Conservation (phyloP, 2,329 filamentous ascomycete genomes). For the Aplosporella prunicola region DNA sequence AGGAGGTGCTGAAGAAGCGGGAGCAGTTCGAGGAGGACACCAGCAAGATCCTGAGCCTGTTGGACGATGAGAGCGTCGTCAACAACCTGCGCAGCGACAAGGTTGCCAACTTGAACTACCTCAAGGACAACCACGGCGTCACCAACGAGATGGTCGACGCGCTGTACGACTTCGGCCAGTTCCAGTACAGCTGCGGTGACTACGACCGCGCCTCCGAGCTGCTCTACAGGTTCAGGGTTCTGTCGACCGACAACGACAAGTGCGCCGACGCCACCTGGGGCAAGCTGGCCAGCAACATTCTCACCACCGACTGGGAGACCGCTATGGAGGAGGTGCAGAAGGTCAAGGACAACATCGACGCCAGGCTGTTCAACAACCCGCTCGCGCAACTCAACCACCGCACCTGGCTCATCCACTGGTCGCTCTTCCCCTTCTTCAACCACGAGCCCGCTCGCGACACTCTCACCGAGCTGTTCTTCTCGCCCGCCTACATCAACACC, state of each 20-base stretch:
- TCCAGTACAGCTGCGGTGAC: slow-evolving; percentile 95
- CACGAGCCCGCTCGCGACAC: slow-evolving; percentile 82
- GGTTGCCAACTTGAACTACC: slow-evolving; percentile 94
- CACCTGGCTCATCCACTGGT: slow-evolving; percentile 97
- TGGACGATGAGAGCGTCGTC: slow-evolving; percentile 83
- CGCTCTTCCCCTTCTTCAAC: slow-evolving; percentile 98
- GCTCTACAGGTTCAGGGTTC: slow-evolving; percentile 93
- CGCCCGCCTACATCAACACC: slow-evolving; percentile 95
- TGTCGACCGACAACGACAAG: slow-evolving; percentile 98
- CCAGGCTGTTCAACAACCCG: slow-evolving; percentile 90
- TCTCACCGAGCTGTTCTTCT: slow-evolving; percentile 95
- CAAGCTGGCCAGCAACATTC: slow-evolving; percentile 91
- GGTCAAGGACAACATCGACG: slow-evolving; percentile 71
- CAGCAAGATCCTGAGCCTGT: slow-evolving; percentile 74
- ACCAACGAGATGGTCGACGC: slow-evolving; percentile 93
- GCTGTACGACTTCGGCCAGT: slow-evolving; percentile 91
- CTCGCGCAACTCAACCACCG: slow-evolving; percentile 92
- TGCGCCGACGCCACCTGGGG: slow-evolving; percentile 94
- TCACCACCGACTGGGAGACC: slow-evolving; percentile 89
- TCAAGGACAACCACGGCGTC: slow-evolving; percentile 94
- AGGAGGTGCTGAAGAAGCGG: slow-evolving; percentile 75
- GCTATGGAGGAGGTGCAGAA: slow-evolving; percentile 59
- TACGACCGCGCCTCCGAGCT: slow-evolving; percentile 85
- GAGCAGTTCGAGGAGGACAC: slow-evolving; percentile 81
- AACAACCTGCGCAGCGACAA: slow-evolving; percentile 91